Evolutionary conservation across 2,329 filamentous ascomycete genomes (phyloP), one percentile per base, ranked within the genome.

Genomic region (Sclerotiophoma versabilis): DNA sequence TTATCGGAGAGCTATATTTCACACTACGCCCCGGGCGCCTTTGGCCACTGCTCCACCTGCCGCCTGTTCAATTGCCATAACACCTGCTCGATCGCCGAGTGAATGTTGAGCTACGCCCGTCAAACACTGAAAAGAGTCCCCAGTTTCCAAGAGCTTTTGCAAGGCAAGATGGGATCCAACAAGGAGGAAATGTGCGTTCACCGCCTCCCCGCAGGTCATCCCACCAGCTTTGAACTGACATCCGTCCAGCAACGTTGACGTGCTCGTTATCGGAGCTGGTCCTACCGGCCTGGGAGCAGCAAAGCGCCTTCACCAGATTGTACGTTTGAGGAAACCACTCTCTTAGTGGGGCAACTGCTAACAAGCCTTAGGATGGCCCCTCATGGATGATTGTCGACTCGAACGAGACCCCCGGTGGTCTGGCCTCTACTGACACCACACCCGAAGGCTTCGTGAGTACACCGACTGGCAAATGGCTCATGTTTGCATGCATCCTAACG

Each of bases 361-460:
- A 54, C 41, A 71, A 68, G 52, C 56, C 43, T 49, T 71, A 98
- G 93, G 84, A 96, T 75, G 89, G 89, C 65, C 89, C 92, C 68
- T 97, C 93, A 73, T 99, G 95, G 95, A 77, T 98, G 83, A 96
- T 99, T 72, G 83, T 98, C 64, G 95, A 99, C 80, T 88, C 90
- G 53, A 92, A 90, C 75, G 89, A 96, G 77, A 95, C 87, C 71
- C 92, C 95, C 42, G 95, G 95, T 78, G 95, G 95, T 83, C 88
- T 99, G 71, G 95, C 95, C 66, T 93, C 93, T 47, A 99, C 95
- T 57, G 95, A 99, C 77, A 84, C 91, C 68, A 98, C 95, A 33
- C 90, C 91, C 50, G 95, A 99, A 80, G 95, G 93, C 76, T 98
- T 98, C 81, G 93, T 97, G 85, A 81, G 92, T 92, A 43, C 5